A percentile compares a stretch with the other conserved stretches of the same genome.
phyloP scores from a whole-genome alignment of 2,329 filamentous ascomycete genomes.

The Pseudopyricularia cyperi region DNA sequence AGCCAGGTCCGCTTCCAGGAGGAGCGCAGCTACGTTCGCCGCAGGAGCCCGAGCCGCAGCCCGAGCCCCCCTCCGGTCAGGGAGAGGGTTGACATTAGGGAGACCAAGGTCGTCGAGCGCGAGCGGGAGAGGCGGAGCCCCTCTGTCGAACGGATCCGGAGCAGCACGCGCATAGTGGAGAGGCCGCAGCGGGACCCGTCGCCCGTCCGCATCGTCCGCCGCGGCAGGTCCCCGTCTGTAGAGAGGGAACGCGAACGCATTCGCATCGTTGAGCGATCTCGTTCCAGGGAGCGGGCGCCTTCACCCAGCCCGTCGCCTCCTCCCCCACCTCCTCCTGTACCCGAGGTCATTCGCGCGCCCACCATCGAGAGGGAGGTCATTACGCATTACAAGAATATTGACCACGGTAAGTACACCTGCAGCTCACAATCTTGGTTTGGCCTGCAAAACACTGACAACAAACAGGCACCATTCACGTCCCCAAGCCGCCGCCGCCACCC shows the following conservation, averaged over 20 bases:
- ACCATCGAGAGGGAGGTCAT: constrained; percentile 82
- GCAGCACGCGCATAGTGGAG: constrained; percentile 24
- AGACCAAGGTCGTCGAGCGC: constrained; percentile 7
- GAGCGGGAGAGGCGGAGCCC: constrained; percentile 19
- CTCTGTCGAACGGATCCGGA: constrained; percentile 19
- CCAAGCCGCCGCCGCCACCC: constrained; percentile 33
- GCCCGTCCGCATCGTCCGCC: constrained; percentile 11
- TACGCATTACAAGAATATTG: constrained; percentile 75
- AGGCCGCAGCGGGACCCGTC: constrained; percentile 27
- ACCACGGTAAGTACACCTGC: constrained; percentile 55
- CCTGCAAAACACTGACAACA: background rate
- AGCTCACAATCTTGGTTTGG: no score
- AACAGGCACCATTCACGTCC: constrained; percentile 33
- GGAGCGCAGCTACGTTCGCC: constrained; percentile 26
- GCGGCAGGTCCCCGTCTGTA: constrained; percentile 20
- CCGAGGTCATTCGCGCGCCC: constrained; percentile 57
- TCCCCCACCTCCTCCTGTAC: constrained; percentile 45
- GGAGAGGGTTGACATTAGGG: constrained; percentile 15
- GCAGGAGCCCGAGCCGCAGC: constrained; percentile 25
- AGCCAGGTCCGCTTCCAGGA: constrained; percentile 17
- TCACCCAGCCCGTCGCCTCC: constrained; percentile 34
- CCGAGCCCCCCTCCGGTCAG: constrained; percentile 17
- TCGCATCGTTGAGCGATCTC: constrained; percentile 36
- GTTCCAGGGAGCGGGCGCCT: constrained; percentile 27
- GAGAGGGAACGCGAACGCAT: constrained; percentile 35